These are phyloP conservation scores for Houttuynia cordata DNA, from an alignment of 164 flowering plant species.

Conservation along the genomic window DNA sequence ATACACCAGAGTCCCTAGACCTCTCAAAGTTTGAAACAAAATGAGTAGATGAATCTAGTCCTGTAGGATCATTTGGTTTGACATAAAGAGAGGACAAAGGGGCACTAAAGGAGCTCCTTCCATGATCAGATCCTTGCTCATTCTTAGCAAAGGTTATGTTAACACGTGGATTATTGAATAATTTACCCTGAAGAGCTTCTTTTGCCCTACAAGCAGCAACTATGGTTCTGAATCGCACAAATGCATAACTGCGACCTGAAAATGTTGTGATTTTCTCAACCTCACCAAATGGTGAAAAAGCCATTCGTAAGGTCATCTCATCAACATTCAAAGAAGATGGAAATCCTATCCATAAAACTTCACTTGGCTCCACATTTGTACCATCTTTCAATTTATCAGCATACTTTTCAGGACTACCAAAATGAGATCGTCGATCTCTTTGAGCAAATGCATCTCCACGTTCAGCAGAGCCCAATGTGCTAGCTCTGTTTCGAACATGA, in stretches of 20 bases:
- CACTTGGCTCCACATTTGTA: slow-evolving; percentile 68
- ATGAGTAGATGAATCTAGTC: slow-evolving; percentile 31
- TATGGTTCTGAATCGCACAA: slow-evolving; percentile 61
- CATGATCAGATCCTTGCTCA: slow-evolving; percentile 41
- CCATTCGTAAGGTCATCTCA: slow-evolving; percentile 51
- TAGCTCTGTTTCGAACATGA: slow-evolving; percentile 34
- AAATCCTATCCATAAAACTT: slow-evolving; percentile 88
- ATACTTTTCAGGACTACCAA: slow-evolving; percentile 34
- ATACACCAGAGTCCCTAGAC: slow-evolving; percentile 30
- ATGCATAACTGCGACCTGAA: slow-evolving; percentile 90
- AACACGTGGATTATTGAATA: slow-evolving; percentile 90
- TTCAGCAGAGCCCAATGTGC: slow-evolving; percentile 19
- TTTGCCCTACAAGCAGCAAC: slow-evolving; percentile 74
- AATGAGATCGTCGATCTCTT: slow-evolving; percentile 43
- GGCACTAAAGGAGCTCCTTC: slow-evolving; percentile 27
- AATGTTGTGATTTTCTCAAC: slow-evolving; percentile 73
- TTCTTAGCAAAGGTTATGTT: slow-evolving; percentile 78
- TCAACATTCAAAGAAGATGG: slow-evolving; percentile 71
- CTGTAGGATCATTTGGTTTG: slow-evolving; percentile 24
- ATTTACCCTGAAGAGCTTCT: slow-evolving; percentile 86
- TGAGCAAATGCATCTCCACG: slow-evolving; percentile 33
- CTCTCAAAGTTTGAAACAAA: slow-evolving; percentile 27
- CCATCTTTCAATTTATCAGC: slow-evolving; percentile 46
- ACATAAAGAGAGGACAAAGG: slow-evolving; percentile 34
- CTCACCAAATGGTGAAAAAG: slow-evolving; percentile 89